Evolutionary conservation across 306 rosid genomes (phyloP).

Genomic region (Amphicarpaea edgeworthii): DNA sequence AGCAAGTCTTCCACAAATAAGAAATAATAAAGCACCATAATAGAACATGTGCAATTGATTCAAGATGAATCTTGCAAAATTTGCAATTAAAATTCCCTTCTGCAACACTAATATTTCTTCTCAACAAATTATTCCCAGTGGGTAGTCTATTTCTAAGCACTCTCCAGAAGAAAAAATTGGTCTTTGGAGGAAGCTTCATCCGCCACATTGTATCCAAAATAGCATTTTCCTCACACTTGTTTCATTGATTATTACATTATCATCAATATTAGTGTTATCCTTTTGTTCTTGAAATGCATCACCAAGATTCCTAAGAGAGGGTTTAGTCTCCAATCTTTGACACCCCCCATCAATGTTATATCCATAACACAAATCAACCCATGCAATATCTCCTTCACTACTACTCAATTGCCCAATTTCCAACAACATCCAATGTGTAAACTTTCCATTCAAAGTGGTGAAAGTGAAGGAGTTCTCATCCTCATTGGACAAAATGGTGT

Average conservation of each 20-base stretch:
- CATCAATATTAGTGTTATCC: not conserved
- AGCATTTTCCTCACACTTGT: too few species aligned
- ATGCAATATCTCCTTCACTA: not conserved
- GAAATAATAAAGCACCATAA: too few species aligned
- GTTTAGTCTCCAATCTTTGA: not conserved
- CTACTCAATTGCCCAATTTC: not conserved
- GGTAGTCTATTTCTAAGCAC: too few species aligned
- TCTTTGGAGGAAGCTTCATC: too few species aligned
- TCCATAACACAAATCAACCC: not conserved
- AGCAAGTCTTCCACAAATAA: too few species aligned
- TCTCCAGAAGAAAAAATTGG: too few species aligned
- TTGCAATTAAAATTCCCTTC: too few species aligned
- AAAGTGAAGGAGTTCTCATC: not conserved
- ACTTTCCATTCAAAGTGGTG: not conserved
- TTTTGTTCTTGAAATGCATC: not conserved
- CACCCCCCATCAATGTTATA: not conserved
- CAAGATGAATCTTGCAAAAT: too few species aligned
- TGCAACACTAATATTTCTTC: too few species aligned
- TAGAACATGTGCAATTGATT: too few species aligned
- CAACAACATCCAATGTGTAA: not conserved
- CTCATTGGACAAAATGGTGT: not conserved
- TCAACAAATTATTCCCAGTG: too few species aligned
- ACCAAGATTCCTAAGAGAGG: not conserved
- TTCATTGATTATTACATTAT: not conserved
- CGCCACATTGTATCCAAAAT: too few species aligned